Evolutionary conservation across 805 yeast genomes (phyloP), one percentile per base, ranked within the genome.

Genomic region (Ogataea sp.): DNA sequence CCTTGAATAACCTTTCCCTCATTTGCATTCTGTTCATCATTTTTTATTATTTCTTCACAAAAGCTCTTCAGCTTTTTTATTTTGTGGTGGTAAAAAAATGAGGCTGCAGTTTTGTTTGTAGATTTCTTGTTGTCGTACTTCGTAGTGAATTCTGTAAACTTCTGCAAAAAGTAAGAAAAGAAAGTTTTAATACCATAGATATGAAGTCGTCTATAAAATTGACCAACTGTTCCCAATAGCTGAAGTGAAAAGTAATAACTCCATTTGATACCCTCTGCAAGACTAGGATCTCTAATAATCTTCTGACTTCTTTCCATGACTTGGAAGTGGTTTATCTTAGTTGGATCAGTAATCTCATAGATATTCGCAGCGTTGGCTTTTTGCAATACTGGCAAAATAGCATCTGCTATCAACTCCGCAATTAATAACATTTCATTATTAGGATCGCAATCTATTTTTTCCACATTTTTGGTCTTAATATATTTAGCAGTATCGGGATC

Each of bases 121-220:
- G 85, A 73, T 55, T 84, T 84, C 30, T 66, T 61, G 44, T 60
- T 57, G 34, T 65, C 70, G 51, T 64, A 74, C 53, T 81, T 82
- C 2, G 83, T 67, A 25, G 75, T 67, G 52, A 76, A 73, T 54
- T 79, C 80, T 17, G 58, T 58, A 54, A 70, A 62, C 44, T 82
- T 82, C 39, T 78, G 80, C 30, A 57, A 50, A 53, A 80, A 80
- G 55, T 82, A 83, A 6, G 70, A 64, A 56, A 74, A 82, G 52
- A 93, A 93, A 0, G 94, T 80, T 34, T 72, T 61, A 7, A 90
- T 65, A 0, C 98, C 97, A 58, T 93, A 94, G 16, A 84, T 76
- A 49, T 80, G 80, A 27, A 93, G 62, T 41, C 89, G 56, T 50
- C 78, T 66, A 20, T 79, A 58, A 62, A 81, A 75, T 51, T 76